Base-by-base conservation (phyloP, 2,329 filamentous ascomycete species). In the Seiridium cupressi region DNA sequence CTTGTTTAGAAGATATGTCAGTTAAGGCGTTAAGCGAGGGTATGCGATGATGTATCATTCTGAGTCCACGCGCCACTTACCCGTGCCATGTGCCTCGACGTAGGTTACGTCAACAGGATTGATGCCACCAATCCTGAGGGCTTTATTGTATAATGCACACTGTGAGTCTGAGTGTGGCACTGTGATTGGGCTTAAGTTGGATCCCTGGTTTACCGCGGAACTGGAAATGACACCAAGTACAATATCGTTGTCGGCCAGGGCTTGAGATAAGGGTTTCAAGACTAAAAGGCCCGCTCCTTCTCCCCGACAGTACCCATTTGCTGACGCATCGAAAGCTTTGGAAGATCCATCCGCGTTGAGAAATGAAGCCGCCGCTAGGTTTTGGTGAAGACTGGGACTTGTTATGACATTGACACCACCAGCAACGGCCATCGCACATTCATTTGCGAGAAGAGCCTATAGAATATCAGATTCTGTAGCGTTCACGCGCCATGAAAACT, bases 251-350 rank as follows among this genome's bases (percentile, higher is more conserved):
- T 86, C 83, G 1, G 74, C 75, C 18, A 78, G 55, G 3, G 84
- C 84, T 64, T 81, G 76, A 11, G 77, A 73, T 1, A 85, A 67
- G 4, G 75, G 68, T 68, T 85, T 86, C 35, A 86, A 61, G 4
- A 85, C 72, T 3, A 86, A 71, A 5, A 77, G 71, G 0, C 74
- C 82, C 35, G 78, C 73, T 8, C 75, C 82, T 56, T 86, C 83
- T 1, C 72, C 81, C 11, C 83, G 77, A 60, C 81, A 84, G 62
- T 85, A 86, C 4, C 83, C 83, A 66, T 84, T 79, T 1, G 81
- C 83, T 26, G 68, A 68, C 13, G 74, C 71, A 59, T 82, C 79
- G 49, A 78, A 83, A 2, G 77, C 74, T 54, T 81, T 81, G 62
- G 82, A 85, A 10, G 76, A 70, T 0, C 81, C 79, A 1, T 73